phyloP scores from a whole-genome alignment of 208 protist genomes.

The Trypanosoma scelopori region DNA sequence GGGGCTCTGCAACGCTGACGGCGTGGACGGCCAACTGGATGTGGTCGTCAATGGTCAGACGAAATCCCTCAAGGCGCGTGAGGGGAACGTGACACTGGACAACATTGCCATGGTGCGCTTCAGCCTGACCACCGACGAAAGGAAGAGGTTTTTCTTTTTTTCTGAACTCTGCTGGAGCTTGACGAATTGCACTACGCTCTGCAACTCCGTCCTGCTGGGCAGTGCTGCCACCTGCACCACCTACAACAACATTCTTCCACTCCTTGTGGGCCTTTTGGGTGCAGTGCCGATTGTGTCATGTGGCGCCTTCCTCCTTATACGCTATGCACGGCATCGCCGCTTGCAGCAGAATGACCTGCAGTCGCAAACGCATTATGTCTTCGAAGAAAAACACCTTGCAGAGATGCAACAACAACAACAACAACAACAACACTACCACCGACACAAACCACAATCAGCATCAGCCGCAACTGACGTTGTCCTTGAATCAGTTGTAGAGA shows the following conservation, averaged over 20 bases:
- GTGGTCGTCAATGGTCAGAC: constrained; percentile 40
- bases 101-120: constrained; percentile 31
- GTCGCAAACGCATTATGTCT: no score
- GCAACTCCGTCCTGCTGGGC: constrained; percentile 28
- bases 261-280: constrained; percentile 37
- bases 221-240: constrained; percentile 30
- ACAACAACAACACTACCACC: no score
- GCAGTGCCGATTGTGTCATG: constrained; percentile 34
- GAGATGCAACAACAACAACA: no score
- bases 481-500: no score
- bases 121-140: constrained; percentile 13
- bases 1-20: constrained; percentile 35
- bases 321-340: no score
- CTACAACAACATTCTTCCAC: constrained; percentile 34
- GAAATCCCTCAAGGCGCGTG: constrained; percentile 21
- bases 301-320: constrained; percentile 27
- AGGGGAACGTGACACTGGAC: constrained; percentile 26
- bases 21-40: constrained; percentile 26
- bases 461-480: no score
- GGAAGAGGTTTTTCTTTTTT: constrained; percentile 33
- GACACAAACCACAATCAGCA: no score
- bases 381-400: no score
- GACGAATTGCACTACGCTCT: constrained; percentile 46
- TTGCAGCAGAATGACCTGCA: no score
- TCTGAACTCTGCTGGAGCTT: constrained; percentile 41